These are phyloP conservation scores for Debaryomyces coudertii DNA, from an alignment of 1,139 yeast species.

Conservation along the genomic window DNA sequence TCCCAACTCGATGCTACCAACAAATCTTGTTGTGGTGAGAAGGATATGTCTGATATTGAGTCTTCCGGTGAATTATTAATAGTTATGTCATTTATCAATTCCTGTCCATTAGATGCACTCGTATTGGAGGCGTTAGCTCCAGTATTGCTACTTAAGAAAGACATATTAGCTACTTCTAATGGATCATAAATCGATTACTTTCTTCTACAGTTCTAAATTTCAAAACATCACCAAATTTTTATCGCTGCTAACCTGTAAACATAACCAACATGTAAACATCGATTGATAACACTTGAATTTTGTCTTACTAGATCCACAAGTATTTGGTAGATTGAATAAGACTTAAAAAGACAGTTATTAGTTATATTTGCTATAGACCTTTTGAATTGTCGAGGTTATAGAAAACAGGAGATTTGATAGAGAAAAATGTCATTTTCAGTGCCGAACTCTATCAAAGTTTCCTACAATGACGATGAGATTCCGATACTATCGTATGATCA, in stretches of 20 bases:
- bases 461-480: slow-evolving; percentile 4
- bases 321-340: background rate
- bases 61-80: slow-evolving; percentile 89
- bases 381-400: background rate
- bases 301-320: background rate
- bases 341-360: background rate
- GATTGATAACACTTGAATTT: background rate
- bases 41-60: slow-evolving; percentile 81
- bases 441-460: background rate
- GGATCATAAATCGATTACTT: background rate
- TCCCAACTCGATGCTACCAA: slow-evolving; percentile 93
- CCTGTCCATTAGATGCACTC: slow-evolving; percentile 63
- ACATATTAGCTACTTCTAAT: slow-evolving; percentile 21
- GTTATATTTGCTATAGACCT: background rate
- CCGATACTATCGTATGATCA: slow-evolving; percentile 10
- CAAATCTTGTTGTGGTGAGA: slow-evolving; percentile 90
- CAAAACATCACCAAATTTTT: slow-evolving; percentile 9
- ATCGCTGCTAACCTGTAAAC: slow-evolving; percentile 3
- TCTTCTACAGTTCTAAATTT: background rate
- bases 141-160: slow-evolving; percentile 30
- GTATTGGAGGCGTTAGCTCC: slow-evolving; percentile 20
- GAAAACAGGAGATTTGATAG: background rate
- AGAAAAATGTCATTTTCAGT: slow-evolving; percentile 7
- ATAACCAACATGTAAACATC: background rate
- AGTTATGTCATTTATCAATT: slow-evolving; percentile 73